Base-by-base conservation (phyloP, 78 protist species). In the Kipferlia bialata region DNA sequence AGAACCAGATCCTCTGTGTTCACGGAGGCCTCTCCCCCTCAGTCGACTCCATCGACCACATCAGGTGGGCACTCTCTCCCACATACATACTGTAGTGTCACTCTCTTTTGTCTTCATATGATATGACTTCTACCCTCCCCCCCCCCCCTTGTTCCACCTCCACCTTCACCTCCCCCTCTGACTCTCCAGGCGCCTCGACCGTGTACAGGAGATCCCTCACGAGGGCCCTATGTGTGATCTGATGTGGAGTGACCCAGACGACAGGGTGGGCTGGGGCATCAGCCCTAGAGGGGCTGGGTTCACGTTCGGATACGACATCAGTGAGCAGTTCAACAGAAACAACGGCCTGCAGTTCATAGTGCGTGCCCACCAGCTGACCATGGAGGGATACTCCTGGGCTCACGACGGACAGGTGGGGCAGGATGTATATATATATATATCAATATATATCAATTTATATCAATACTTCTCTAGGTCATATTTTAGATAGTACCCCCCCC, bases 11-110 rank as follows among this genome's bases (percentile, higher is more conserved):
- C 38, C 81, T 93, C 37, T 91, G 97, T 69, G 97, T 96, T 12
- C 99, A 96, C 79, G 99, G 98, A 39, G 99, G 99, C 6, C 87
- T 96, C 33, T 89, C 96, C 0, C 99, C 98, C 32, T 53, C 84
- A 7, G 68, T 91, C 68, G 76, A 70, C 71, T 81, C 93, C 0
- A 69, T 93, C 28, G 98, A 93, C 63, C 86, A 85, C 66, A 86
- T 86, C 16, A 1, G 55, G 24, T 6, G 16, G 32, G n/a, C n/a
- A n/a, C 24, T 53, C 24, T n/a, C 24, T n/a, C 24, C 24, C 24
- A 53, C 24, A 53, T n/a, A 53, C 36, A 53, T 53, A n/a, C 24
- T 24, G 24, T n/a, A 53, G 24, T 24, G 24, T n/a, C 57, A 53
- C 24, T n/a, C 57, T n/a, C 24, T 53, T 53, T 53, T 53, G 57